These are phyloP conservation scores for Hypoxylon rickii DNA, from an alignment of 495 filamentous ascomycete species.

Conservation along the genomic window DNA sequence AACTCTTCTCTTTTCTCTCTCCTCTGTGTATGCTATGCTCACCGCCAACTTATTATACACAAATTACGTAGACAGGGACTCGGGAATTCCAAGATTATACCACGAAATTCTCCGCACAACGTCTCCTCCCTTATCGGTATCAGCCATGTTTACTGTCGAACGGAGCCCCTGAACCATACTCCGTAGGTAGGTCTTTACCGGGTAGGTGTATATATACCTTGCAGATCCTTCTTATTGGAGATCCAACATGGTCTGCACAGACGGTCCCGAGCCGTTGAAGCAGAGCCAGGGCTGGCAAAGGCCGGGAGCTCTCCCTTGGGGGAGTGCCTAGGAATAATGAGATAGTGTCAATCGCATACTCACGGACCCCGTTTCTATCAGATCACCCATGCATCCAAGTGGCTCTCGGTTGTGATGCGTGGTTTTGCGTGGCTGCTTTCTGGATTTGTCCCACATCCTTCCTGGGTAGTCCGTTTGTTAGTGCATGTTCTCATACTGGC, in stretches of 20 bases:
- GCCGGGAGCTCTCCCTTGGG: too few species aligned
- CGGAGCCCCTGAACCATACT: constrained; percentile 25
- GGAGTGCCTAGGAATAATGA: too few species aligned
- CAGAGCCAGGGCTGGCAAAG: too few species aligned
- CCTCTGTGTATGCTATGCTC: constrained; percentile 13
- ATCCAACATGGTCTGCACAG: constrained; percentile 29
- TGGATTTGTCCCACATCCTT: constrained; percentile 17
- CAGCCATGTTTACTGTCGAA: constrained; percentile 7
- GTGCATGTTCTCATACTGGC: constrained; percentile 11
- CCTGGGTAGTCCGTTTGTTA: constrained; percentile 14
- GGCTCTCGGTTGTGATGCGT: constrained; percentile 26
- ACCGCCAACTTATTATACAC: constrained; percentile 16
- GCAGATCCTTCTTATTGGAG: constrained; percentile 25
- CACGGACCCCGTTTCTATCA: constrained; percentile 31
- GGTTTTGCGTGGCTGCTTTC: constrained; percentile 8
- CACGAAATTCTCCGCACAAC: constrained; percentile 1
- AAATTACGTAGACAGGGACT: too few species aligned
- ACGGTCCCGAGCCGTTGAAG: constrained; percentile 11
- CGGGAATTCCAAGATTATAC: too few species aligned
- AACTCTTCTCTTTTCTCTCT: background rate
- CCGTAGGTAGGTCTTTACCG: too few species aligned
- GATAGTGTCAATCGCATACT: constrained; percentile 11
- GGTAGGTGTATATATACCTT: constrained; percentile 18
- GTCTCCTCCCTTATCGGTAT: background rate
- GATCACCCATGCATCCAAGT: constrained; percentile 27